Conservation (phyloP, 1,139 yeast species). For the Taphrina pruni region DNA sequence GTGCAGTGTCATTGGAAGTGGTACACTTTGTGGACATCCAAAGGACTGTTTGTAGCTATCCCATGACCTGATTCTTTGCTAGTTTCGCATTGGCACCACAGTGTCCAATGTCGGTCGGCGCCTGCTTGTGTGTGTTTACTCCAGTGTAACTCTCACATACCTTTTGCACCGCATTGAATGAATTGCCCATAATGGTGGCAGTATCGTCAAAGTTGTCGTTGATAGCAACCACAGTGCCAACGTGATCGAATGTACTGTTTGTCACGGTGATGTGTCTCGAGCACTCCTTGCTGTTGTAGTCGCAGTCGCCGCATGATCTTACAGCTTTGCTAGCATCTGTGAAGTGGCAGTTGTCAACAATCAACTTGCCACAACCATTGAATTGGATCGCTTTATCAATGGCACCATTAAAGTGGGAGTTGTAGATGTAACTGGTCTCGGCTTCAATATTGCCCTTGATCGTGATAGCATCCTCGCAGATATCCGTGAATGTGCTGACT, state of each 20-base stretch:
- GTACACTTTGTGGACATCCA: too few species aligned
- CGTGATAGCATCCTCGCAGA: conserved; percentile 13
- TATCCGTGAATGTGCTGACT: neutral
- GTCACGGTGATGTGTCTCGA: conserved; percentile 7
- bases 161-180: conserved; percentile 10
- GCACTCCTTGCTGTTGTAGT: neutral
- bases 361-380: conserved; percentile 15
- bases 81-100: conserved; percentile 2
- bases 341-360: conserved; percentile 1
- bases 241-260: conserved; percentile 6
- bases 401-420: conserved; percentile 6
- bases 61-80: neutral
- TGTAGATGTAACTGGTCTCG: conserved; percentile 10
- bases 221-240: conserved; percentile 7
- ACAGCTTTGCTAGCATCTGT: conserved; percentile 1
- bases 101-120: neutral
- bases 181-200: conserved; percentile 3
- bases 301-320: conserved; percentile 13
- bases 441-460: conserved; percentile 8
- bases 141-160: conserved; percentile 12
- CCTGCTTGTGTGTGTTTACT: neutral
- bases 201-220: conserved; percentile 11
- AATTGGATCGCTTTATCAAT: conserved; percentile 10
- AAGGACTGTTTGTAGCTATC: neutral
- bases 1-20: too few species aligned